Base-by-base conservation (phyloP, 2,329 filamentous ascomycete genomes). In the Ophiostoma tasmaniense region DNA sequence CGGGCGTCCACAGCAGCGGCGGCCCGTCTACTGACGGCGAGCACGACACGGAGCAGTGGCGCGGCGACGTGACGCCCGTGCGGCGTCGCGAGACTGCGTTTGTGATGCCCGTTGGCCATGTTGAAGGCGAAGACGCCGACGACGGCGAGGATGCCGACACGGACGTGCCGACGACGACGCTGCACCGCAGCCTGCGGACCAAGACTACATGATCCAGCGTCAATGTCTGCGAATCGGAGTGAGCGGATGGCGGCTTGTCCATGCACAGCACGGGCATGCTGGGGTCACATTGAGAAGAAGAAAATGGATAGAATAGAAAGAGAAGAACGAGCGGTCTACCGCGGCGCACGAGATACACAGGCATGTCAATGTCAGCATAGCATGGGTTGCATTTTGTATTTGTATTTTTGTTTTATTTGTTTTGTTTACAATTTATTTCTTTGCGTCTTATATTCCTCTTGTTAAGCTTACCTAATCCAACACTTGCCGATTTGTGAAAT, bases 161-260 rank as follows among this genome's bases (percentile, higher is more conserved):
- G 66, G 70, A 70, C 42, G 70, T 71, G 67, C 71, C 69, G n/a
- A 66, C 66, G 25, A 28, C 64, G 42, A 39, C 52, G 28, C 2
- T 33, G 2, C 59, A 66, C 22, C 65, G 65, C 1, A 39, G 70
- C 22, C 30, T 42, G n/a, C 66, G 70, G 4, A 69, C 67, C 13
- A 67, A 67, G 66, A 67, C 67, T 25, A 55, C 67, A 5, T 67
- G 30, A 69, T 4, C n/a, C n/a, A n/a, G n/a, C n/a, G n/a, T n/a
- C n/a, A 11, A 4, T 25, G n/a, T n/a, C 50, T 22, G 25, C 50
- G 50, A 25, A 55, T 55, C 50, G 50, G 50, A 55, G 50, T n/a
- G 50, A 28, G n/a, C 50, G 50, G 50, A 55, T 8, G 42, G 42
- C 14, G 42, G 42, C 42, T n/a, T 45, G 42, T 45, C 11, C 14